phyloP scores from a whole-genome alignment of 257 asterid species.

The Solanum pennellii region DNA sequence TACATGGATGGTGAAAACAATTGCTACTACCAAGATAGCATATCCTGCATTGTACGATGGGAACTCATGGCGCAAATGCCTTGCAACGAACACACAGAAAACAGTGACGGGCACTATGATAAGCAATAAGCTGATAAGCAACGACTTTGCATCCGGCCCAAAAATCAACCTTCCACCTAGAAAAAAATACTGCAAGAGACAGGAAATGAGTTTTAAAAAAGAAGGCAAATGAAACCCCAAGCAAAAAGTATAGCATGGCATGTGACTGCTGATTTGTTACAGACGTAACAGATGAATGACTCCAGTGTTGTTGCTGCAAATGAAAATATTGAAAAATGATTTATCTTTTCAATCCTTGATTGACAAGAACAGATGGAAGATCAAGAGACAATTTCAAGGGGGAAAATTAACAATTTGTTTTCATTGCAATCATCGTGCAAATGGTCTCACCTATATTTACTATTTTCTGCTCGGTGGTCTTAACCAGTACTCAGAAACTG shows the following conservation, averaged over 20 bases:
- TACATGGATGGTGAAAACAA: conserved; percentile 67
- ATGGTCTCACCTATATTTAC: background rate
- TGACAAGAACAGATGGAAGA: background rate
- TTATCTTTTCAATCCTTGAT: background rate
- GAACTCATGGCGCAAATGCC: conserved; percentile 89
- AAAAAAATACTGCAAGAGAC: conserved; percentile 70
- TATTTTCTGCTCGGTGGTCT: background rate
- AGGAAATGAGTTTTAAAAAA: background rate
- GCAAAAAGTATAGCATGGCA: background rate
- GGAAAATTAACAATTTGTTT: background rate
- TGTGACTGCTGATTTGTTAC: background rate
- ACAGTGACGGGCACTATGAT: conserved; percentile 64
- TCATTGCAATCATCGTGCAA: background rate
- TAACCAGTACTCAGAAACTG: background rate
- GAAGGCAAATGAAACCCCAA: conserved; percentile 2
- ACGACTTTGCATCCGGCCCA: conserved; percentile 96
- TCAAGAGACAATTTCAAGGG: background rate
- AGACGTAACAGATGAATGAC: background rate
- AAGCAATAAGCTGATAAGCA: conserved; percentile 76
- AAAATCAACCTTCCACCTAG: conserved; percentile 91
- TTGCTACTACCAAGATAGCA: conserved; percentile 53
- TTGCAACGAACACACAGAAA: conserved; percentile 87
- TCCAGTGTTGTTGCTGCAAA: background rate
- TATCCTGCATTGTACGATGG: conserved; percentile 75
- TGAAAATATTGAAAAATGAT: background rate